A percentile compares a stretch with the other conserved stretches of the same genome.
phyloP scores from a whole-genome alignment of 2,329 filamentous ascomycete genomes.

The Orbilia quercus region DNA sequence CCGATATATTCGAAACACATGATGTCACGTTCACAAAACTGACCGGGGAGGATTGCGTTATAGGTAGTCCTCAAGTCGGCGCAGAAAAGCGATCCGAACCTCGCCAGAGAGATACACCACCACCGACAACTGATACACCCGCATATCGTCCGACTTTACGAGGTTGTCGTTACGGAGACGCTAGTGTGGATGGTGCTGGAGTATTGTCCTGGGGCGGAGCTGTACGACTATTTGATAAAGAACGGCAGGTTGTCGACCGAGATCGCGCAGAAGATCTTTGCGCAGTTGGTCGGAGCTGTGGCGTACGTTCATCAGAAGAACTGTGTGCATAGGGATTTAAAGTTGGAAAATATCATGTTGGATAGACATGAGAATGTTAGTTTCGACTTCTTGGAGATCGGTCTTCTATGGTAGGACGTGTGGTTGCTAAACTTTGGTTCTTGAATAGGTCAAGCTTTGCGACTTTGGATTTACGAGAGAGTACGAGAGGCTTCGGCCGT shows the following conservation, averaged over 20 bases:
- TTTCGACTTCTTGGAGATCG: background rate
- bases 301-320: slow-evolving; percentile 94
- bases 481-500: slow-evolving; percentile 94
- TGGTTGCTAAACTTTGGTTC: background rate
- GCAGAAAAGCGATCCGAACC: slow-evolving; percentile 93
- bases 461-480: slow-evolving; percentile 98
- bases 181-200: slow-evolving; percentile 97
- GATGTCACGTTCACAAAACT: slow-evolving; percentile 1
- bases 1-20: background rate
- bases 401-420: background rate
- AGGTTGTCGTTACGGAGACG: slow-evolving; percentile 95
- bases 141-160: slow-evolving; percentile 94
- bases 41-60: slow-evolving; percentile 42
- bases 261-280: slow-evolving; percentile 95
- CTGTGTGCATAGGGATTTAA: slow-evolving; percentile 95
- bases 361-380: slow-evolving; percentile 86
- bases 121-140: slow-evolving; percentile 97
- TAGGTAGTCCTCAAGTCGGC: slow-evolving; percentile 98
- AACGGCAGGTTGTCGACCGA: slow-evolving; percentile 84
- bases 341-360: slow-evolving; percentile 94
- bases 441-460: slow-evolving; percentile 79
- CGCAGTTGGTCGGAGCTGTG: slow-evolving; percentile 93
- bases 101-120: slow-evolving; percentile 97
- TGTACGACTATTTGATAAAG: slow-evolving; percentile 93
- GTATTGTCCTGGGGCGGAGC: slow-evolving; percentile 94